Conservation (phyloP, 2,329 filamentous ascomycete species). For the Phialophora chinensis region DNA sequence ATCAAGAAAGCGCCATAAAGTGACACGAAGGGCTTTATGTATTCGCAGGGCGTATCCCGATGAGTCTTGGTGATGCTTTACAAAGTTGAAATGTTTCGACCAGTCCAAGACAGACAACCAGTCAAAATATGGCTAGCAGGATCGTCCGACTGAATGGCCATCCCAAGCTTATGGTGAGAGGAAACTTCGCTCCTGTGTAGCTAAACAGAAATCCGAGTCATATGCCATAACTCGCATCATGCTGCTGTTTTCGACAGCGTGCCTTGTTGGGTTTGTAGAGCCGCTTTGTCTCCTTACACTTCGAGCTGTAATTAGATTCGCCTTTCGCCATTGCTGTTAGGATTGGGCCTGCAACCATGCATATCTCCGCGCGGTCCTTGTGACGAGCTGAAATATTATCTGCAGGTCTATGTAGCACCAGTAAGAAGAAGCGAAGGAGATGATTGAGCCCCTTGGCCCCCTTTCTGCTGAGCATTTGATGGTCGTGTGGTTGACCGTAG, state of each 20-base stretch:
- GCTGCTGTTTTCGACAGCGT: background rate
- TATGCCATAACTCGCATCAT: background rate
- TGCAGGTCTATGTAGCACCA: background rate
- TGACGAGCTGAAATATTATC: background rate
- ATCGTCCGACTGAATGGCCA: background rate
- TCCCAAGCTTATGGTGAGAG: background rate
- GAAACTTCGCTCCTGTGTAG: background rate
- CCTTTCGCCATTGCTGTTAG: background rate
- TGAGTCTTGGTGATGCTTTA: background rate
- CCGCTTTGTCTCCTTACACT: background rate
- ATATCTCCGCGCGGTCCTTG: background rate
- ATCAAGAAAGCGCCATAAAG: constrained; percentile 34
- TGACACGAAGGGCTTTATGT: background rate
- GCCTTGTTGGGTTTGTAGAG: background rate
- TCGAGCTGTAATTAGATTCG: background rate
- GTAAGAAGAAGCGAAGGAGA: background rate
- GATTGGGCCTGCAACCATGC: background rate
- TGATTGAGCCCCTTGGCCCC: background rate
- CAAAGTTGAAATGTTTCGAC: background rate
- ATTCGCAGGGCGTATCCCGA: background rate
- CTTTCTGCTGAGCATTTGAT: background rate
- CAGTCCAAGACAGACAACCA: background rate
- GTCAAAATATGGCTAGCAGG: background rate
- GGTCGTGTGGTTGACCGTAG: background rate
- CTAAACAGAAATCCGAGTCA: background rate